phyloP scores from a whole-genome alignment of 495 filamentous ascomycete genomes.

The Ramalina intermedia region DNA sequence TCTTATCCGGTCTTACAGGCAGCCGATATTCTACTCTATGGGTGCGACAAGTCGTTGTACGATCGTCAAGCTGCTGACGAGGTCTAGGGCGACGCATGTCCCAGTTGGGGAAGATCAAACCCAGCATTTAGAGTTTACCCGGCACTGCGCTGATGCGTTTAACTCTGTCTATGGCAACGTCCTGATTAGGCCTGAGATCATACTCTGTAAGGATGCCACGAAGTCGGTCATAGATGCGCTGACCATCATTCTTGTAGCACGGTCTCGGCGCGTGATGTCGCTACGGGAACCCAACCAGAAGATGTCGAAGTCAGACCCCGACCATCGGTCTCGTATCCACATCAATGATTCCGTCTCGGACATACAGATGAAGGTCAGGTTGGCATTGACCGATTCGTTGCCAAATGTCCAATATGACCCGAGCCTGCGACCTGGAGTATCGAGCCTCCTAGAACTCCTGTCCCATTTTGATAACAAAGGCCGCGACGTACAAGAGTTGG shows the following conservation, averaged over 20 bases:
- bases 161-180: constrained; percentile 53
- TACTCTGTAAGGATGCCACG: constrained; percentile 46
- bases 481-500: constrained; percentile 40
- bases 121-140: constrained; percentile 86
- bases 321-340: constrained; percentile 60
- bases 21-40: constrained; percentile 81
- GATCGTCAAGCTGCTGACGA: constrained; percentile 8
- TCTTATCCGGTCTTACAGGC: constrained; percentile 94
- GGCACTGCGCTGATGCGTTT: constrained; percentile 72
- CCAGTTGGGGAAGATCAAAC: constrained; percentile 88
- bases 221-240: neutral
- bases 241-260: constrained; percentile 29
- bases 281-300: constrained; percentile 60
- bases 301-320: constrained; percentile 81
- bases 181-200: constrained; percentile 55
- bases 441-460: constrained; percentile 70
- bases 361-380: constrained; percentile 52
- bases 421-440: constrained; percentile 55
- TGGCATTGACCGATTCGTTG: constrained; percentile 64
- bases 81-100: constrained; percentile 67
- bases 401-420: constrained; percentile 58
- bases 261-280: constrained; percentile 78
- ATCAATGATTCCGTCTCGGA: constrained; percentile 51
- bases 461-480: constrained; percentile 41
- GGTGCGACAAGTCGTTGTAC: constrained; percentile 27